These are phyloP conservation scores for Sphagnum magellanicum DNA, from an alignment of 228 moss, liverwort and hornwort species.

Conservation along the genomic window DNA sequence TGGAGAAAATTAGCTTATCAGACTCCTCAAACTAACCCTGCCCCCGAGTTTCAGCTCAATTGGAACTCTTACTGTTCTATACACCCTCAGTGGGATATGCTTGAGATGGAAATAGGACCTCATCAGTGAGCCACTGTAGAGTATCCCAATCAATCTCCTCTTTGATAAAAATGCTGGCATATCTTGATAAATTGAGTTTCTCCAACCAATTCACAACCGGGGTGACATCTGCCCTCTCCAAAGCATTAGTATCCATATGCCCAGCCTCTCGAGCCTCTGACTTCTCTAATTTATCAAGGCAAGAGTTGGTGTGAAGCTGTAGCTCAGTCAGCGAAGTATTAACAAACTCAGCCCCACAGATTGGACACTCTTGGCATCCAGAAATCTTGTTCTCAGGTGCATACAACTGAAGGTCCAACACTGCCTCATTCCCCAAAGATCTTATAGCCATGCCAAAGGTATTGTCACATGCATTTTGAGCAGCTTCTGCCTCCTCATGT, in stretches of 20 bases:
- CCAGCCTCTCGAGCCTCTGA: slow-evolving; percentile 9
- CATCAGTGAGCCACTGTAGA: slow-evolving; percentile 84
- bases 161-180: slow-evolving; percentile 57
- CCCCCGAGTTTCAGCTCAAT: background rate
- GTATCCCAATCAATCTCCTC: slow-evolving; percentile 98
- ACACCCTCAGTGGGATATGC: background rate
- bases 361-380: slow-evolving; percentile 41
- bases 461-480: slow-evolving; percentile 1
- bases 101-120: slow-evolving; percentile 30
- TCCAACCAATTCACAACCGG: slow-evolving; percentile 70
- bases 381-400: background rate
- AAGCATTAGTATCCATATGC: slow-evolving; percentile 4
- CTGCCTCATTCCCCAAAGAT: slow-evolving; percentile 35
- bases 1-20: background rate
- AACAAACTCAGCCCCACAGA: slow-evolving; percentile 45
- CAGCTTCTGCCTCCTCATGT: slow-evolving; percentile 1
- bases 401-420: slow-evolving; percentile 16
- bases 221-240: slow-evolving; percentile 22
- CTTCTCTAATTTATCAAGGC: slow-evolving; percentile 39
- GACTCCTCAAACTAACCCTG: too few relatives aligned
- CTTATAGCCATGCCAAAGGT: slow-evolving; percentile 22
- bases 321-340: slow-evolving; percentile 29
- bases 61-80: background rate
- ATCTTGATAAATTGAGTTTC: slow-evolving; percentile 63
- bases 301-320: slow-evolving; percentile 58